Percentiles rank a stretch among this genome's conserved stretches.
phyloP scores from a whole-genome alignment of 352 stramenopile species.

The Blastocystis sp. region DNA sequence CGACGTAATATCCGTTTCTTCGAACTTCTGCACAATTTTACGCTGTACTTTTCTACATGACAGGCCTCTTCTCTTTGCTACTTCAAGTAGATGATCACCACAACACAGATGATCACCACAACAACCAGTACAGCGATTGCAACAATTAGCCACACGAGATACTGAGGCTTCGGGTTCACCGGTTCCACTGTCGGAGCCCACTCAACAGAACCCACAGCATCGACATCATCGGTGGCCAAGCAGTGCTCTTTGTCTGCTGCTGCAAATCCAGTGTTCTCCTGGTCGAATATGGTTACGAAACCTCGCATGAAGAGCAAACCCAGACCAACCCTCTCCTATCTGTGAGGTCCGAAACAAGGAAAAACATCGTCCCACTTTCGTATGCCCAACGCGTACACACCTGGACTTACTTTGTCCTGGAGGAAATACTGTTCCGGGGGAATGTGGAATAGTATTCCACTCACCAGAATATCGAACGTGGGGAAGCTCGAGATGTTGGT shows the following conservation, averaged over 20 bases:
- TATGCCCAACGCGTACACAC: background rate
- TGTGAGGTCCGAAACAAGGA: background rate
- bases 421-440: constrained; percentile 32
- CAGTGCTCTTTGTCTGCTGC: constrained; percentile 2
- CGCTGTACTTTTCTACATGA: background rate
- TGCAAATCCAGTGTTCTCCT: background rate
- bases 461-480: background rate
- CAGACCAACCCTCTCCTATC: background rate
- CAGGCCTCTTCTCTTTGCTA: background rate
- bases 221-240: background rate
- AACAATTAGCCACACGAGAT: background rate
- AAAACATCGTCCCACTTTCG: background rate
- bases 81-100: background rate
- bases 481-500: background rate
- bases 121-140: background rate
- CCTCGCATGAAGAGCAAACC: constrained; percentile 10
- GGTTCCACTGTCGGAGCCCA: background rate
- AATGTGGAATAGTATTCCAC: constrained; percentile 28
- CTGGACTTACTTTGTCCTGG: background rate
- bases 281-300: background rate
- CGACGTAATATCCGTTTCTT: background rate
- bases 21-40: background rate
- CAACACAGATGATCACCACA: background rate
- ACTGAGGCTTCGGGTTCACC: background rate
- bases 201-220: background rate